phyloP scores from a whole-genome alignment of 768 basidiomycete genomes.

The Mycena sanguinolenta region DNA sequence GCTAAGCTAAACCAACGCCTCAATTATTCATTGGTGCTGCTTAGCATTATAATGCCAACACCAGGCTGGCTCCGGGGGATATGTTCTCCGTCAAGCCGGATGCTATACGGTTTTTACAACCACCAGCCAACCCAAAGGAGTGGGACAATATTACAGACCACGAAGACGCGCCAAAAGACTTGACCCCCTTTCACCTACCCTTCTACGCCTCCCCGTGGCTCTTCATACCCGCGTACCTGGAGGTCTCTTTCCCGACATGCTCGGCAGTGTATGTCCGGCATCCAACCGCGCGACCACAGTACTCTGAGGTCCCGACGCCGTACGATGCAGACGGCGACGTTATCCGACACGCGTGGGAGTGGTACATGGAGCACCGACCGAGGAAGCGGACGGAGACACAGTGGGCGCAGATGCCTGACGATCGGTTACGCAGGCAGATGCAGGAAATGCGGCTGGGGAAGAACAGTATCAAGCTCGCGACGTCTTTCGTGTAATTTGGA shows the following conservation, averaged over 20 bases:
- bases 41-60: constrained; percentile 88
- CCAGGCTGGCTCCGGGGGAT: constrained; percentile 92
- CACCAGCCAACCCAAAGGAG: constrained; percentile 44
- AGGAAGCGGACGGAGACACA: constrained; percentile 75
- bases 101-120: constrained; percentile 80
- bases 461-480: constrained; percentile 32
- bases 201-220: constrained; percentile 90
- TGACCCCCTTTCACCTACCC: constrained; percentile 89
- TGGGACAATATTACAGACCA: constrained; percentile 45
- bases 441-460: constrained; percentile 40
- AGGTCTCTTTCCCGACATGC: constrained; percentile 89
- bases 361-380: constrained; percentile 83
- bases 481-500: constrained; percentile 6
- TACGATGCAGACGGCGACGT: constrained; percentile 97
- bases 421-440: constrained; percentile 61
- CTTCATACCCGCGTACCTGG: constrained; percentile 93
- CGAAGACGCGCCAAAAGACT: constrained; percentile 31
- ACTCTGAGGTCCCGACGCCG: constrained; percentile 95
- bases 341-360: constrained; percentile 95
- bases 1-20: not conserved
- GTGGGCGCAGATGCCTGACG: constrained; percentile 75
- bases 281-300: constrained; percentile 95
- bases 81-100: constrained; percentile 90
- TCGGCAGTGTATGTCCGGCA: constrained; percentile 94
- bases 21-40: not conserved